Percentiles rank a stretch among this genome's conserved stretches.
phyloP scores from a whole-genome alignment of 805 yeast genomes.

The Ogataea populi-albae region DNA sequence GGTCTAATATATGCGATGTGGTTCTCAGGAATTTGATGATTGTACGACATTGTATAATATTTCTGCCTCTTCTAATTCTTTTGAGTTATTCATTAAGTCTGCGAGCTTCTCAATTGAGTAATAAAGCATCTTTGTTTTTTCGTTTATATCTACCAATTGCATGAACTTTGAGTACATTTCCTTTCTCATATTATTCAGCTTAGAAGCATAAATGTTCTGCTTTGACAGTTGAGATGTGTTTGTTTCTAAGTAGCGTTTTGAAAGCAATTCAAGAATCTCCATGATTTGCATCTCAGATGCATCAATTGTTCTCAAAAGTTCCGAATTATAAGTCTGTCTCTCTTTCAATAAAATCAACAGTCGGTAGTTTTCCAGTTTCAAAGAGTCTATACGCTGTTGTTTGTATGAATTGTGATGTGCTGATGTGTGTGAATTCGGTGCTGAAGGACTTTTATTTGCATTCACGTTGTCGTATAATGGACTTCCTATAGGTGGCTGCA shows the following conservation, averaged over 20 bases:
- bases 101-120: slow-evolving; percentile 14
- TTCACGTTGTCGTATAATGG: slow-evolving; percentile 7
- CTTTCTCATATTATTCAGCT: slow-evolving; percentile 12
- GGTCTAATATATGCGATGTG: background rate
- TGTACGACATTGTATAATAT: slow-evolving; percentile 8
- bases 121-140: slow-evolving; percentile 17
- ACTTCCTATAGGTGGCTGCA: background rate
- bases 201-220: slow-evolving; percentile 11
- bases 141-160: slow-evolving; percentile 19
- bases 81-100: slow-evolving; percentile 8
- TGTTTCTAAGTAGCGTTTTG: slow-evolving; percentile 8
- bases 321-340: slow-evolving; percentile 18
- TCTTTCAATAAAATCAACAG: slow-evolving; percentile 14
- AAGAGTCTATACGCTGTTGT: slow-evolving; percentile 3
- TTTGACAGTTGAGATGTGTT: slow-evolving; percentile 16
- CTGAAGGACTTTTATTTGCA: slow-evolving; percentile 2
- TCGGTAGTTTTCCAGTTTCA: slow-evolving; percentile 16
- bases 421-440: too few relatives aligned
- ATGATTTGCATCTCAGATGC: slow-evolving; percentile 18
- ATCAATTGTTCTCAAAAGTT: slow-evolving; percentile 17
- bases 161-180: slow-evolving; percentile 18
- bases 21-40: background rate
- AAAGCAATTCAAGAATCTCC: slow-evolving; percentile 13
- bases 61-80: slow-evolving; percentile 8
- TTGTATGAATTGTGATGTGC: too few relatives aligned